These are phyloP conservation scores for Penicillium verhagenii DNA, from an alignment of 495 filamentous ascomycete genomes.

Conservation along the genomic window DNA sequence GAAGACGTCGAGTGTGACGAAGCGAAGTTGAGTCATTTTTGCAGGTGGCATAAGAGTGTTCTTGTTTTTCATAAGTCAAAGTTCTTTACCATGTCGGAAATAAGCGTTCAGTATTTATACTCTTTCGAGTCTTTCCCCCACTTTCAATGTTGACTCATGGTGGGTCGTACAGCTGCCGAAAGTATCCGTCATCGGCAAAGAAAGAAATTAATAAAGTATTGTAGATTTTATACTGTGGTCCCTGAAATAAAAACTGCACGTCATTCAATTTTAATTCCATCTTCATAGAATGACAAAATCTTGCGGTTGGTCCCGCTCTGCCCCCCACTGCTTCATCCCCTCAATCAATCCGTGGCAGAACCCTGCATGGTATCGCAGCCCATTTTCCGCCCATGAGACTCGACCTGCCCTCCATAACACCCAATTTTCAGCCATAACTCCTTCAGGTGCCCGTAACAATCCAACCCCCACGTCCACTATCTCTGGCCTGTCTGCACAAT, in stretches of 20 bases:
- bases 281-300: constrained; percentile 17
- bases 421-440: constrained; percentile 49
- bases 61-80: not conserved
- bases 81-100: not conserved
- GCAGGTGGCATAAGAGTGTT: not conserved
- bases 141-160: constrained; percentile 4
- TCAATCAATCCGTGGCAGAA: constrained; percentile 30
- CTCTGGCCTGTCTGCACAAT: constrained; percentile 34
- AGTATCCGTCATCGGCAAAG: constrained; percentile 1
- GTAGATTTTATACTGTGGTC: not conserved
- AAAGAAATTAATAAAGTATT: not conserved
- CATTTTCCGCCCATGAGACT: constrained; percentile 29
- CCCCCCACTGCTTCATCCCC: constrained; percentile 31
- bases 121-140: not conserved
- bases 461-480: constrained; percentile 53
- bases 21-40: constrained; percentile 30
- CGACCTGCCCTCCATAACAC: constrained; percentile 31
- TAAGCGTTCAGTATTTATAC: not conserved
- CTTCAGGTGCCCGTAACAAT: constrained; percentile 45
- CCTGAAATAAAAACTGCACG: no score
- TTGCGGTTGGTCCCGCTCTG: constrained; percentile 10
- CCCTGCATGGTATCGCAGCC: constrained; percentile 28
- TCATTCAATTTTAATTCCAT: not conserved
- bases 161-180: constrained; percentile 8
- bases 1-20: constrained; percentile 46